phyloP scores from a whole-genome alignment of 352 stramenopile genomes.

The Globisporangium lucens region DNA sequence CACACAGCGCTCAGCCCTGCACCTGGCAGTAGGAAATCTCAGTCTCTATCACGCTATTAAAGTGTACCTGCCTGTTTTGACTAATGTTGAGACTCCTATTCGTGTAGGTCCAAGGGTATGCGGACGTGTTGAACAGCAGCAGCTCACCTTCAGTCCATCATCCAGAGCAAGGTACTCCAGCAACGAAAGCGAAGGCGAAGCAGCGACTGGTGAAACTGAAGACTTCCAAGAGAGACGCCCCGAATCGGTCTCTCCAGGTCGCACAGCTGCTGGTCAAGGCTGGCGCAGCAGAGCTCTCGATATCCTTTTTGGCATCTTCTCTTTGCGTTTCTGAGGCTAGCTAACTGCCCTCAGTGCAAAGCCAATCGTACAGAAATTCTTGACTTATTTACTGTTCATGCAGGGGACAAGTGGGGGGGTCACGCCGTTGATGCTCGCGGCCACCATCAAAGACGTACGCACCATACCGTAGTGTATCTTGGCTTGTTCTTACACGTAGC shows the following conservation, averaged over 20 bases:
- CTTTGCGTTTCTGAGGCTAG: neutral
- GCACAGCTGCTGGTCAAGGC: slow-evolving; percentile 31
- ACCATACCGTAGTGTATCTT: neutral
- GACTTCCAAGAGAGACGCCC: slow-evolving; percentile 2
- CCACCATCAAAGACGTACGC: slow-evolving; percentile 28
- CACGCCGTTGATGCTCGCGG: slow-evolving; percentile 61
- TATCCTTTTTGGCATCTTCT: slow-evolving; percentile 18
- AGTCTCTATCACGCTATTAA: neutral
- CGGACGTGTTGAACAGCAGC: slow-evolving; percentile 15
- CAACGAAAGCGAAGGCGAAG: neutral
- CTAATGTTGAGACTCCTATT: neutral
- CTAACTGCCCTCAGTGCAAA: too few species aligned
- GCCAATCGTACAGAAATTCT: too few species aligned
- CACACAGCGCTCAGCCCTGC: slow-evolving; percentile 38
- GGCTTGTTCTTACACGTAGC: neutral
- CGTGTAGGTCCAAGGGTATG: slow-evolving; percentile 32
- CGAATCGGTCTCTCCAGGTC: slow-evolving; percentile 34
- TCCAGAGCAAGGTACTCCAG: neutral
- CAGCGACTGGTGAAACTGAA: slow-evolving; percentile 7
- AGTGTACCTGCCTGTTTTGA: neutral
- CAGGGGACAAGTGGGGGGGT: slow-evolving; percentile 54
- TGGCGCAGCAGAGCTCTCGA: slow-evolving; percentile 20
- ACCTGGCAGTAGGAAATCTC: slow-evolving; percentile 35
- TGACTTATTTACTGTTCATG: neutral
- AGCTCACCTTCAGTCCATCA: neutral